phyloP scores from a whole-genome alignment of 345 rosid species.

The Citrus cavaleriei region DNA sequence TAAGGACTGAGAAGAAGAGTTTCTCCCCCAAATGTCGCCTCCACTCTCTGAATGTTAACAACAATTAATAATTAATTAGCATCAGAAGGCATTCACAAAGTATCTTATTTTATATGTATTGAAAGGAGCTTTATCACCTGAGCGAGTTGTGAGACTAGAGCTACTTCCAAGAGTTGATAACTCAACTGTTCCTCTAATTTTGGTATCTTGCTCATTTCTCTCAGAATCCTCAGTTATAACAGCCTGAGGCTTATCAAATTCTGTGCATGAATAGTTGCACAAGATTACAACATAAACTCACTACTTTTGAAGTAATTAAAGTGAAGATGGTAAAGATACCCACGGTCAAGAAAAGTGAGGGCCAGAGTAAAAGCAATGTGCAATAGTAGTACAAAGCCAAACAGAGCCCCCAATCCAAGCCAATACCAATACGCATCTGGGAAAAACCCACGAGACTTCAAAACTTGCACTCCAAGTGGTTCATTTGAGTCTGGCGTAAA shows the following conservation, averaged over 20 bases:
- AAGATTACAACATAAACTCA: background rate
- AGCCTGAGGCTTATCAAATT: slow-evolving; percentile 26
- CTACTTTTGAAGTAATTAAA: background rate
- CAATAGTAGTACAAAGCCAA: slow-evolving; percentile 52
- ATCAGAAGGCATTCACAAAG: background rate
- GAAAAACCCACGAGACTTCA: slow-evolving; percentile 44
- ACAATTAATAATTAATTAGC: background rate
- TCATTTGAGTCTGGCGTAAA: slow-evolving; percentile 18
- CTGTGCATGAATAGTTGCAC: slow-evolving; percentile 12
- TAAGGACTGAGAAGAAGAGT: background rate
- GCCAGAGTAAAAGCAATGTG: slow-evolving; percentile 45
- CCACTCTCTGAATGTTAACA: background rate
- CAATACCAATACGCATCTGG: slow-evolving; percentile 60
- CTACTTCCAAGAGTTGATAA: slow-evolving; percentile 25
- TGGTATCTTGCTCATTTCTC: background rate
- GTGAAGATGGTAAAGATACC: slow-evolving; percentile 7
- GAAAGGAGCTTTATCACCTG: background rate
- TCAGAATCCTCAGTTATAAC: slow-evolving; percentile 5
- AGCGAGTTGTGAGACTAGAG: background rate
- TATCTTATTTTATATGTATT: background rate
- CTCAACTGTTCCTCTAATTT: slow-evolving; percentile 18
- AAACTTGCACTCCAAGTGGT: slow-evolving; percentile 39
- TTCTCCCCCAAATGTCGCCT: background rate
- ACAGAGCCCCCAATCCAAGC: slow-evolving; percentile 54
- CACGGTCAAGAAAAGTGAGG: slow-evolving; percentile 49